These are phyloP conservation scores for Leccinum pallidistipes DNA, from an alignment of 1,284 basidiomycete species.

Conservation along the genomic window DNA sequence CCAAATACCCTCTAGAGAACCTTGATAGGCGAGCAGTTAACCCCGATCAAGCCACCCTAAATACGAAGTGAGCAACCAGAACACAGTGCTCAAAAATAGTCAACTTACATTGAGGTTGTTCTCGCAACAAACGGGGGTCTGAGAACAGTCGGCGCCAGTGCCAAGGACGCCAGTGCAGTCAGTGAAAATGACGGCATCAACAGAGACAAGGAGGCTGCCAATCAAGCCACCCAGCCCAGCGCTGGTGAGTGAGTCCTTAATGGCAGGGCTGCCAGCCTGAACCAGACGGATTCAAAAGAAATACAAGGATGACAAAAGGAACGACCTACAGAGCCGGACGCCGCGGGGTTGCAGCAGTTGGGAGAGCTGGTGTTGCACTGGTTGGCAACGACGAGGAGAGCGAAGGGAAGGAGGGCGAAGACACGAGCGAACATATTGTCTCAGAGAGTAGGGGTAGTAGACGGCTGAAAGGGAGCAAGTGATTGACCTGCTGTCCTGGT, in stretches of 20 bases:
- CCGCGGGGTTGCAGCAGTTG: neutral
- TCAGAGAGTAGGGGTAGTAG: neutral
- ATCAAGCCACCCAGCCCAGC: neutral
- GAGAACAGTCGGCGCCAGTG: neutral
- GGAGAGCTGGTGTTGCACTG: neutral
- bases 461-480: neutral
- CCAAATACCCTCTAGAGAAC: neutral
- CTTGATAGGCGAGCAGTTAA: constrained; percentile 20
- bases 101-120: neutral
- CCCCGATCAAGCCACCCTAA: neutral
- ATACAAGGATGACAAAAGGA: neutral
- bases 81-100: too few relatives aligned
- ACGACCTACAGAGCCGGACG: neutral
- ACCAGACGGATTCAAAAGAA: neutral
- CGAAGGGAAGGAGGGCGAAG: neutral
- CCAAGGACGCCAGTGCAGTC: neutral
- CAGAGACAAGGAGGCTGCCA: neutral
- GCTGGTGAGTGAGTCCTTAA: neutral
- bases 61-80: neutral
- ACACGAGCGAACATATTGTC: neutral
- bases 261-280: neutral
- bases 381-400: neutral
- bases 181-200: neutral
- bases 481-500: neutral
- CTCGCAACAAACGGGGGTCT: neutral